Base-by-base conservation (phyloP, 768 basidiomycete species). In the Kockovaella imperatae region DNA sequence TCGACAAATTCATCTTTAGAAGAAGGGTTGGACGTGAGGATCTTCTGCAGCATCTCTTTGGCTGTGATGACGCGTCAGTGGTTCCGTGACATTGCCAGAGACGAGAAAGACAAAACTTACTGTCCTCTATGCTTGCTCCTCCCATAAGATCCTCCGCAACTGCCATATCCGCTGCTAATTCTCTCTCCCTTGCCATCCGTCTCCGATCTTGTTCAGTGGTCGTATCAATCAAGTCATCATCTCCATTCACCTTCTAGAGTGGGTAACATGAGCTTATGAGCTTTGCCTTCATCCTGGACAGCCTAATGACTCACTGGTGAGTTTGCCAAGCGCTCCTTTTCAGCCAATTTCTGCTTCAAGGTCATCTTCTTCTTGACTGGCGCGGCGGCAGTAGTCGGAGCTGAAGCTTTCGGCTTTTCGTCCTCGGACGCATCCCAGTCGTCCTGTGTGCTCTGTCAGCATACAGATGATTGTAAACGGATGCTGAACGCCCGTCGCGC, bases 381-480 rank as follows among this genome's bases (percentile, higher is more conserved):
- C 38, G 76, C 78, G 0, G 79, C 51, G 13, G 56, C 48, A 13
- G 68, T 53, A 4, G 60, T 57, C 3, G 74, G 68, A 5, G 76
- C 69, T 2, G 78, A n/a, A 13, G 13, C 45, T 34, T 75, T 69
- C 4, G 76, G 71, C 52, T 74, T 75, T 61, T 75, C 75, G 45
- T 81, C 79, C 45, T 87, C 87, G 1, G 84, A 84, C 28, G 76
- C 86, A 60, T 97, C 91, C 93, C 93, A 97, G 72, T 95, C 91
- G 71, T 87, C 89, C 88, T 93, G 60, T 26, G 17, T 21, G 6
- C 31, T n/a, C 31, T n/a, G n/a, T 34, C 31, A 10, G 11, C 31
- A 34, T 34, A 34, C n/a, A n/a, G n/a, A 10, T 10, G 31, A 34
- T n/a, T 10, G n/a, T 10, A n/a, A n/a, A n/a, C 10, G n/a, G n/a